Evolutionary conservation across 2,329 filamentous ascomycete genomes (phyloP).

Genomic region (Rachicladosporium sp.): DNA sequence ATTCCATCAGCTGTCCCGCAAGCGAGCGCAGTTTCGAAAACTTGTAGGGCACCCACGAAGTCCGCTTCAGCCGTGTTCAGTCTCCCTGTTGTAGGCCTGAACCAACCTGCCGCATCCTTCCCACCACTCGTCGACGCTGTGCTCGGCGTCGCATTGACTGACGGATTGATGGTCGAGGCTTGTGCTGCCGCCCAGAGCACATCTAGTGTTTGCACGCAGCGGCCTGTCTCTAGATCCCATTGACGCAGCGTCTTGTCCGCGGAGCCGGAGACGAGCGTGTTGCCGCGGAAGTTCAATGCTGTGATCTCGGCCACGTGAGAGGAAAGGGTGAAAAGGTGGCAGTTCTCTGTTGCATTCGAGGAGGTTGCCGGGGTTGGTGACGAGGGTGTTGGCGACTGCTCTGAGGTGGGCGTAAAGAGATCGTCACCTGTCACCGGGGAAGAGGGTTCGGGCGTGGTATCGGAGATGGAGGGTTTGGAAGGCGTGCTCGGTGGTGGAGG

Average conservation of each 20-base stretch:
- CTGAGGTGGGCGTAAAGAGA: slow-evolving; percentile 18
- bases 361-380: slow-evolving; percentile 44
- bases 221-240: slow-evolving; percentile 95
- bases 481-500: slow-evolving; percentile 45
- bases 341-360: slow-evolving; percentile 73
- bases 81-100: slow-evolving; percentile 54
- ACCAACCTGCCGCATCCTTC: slow-evolving; percentile 33
- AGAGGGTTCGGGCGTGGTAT: slow-evolving; percentile 45
- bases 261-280: slow-evolving; percentile 87
- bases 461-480: slow-evolving; percentile 26
- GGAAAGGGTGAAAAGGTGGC: slow-evolving; percentile 74
- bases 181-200: slow-evolving; percentile 97
- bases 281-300: slow-evolving; percentile 77
- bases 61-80: slow-evolving; percentile 59
- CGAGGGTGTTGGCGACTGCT: slow-evolving; percentile 8
- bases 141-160: slow-evolving; percentile 8
- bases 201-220: slow-evolving; percentile 92
- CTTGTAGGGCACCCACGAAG: slow-evolving; percentile 88
- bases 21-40: slow-evolving; percentile 88
- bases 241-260: slow-evolving; percentile 95
- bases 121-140: slow-evolving; percentile 9
- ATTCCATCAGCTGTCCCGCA: slow-evolving; percentile 96
- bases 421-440: slow-evolving; percentile 12
- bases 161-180: slow-evolving; percentile 52
- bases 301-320: slow-evolving; percentile 92